Evolutionary conservation across 2,329 filamentous ascomycete species (phyloP), one percentile per base, ranked within the genome.

Genomic region (Alternaria viburni): DNA sequence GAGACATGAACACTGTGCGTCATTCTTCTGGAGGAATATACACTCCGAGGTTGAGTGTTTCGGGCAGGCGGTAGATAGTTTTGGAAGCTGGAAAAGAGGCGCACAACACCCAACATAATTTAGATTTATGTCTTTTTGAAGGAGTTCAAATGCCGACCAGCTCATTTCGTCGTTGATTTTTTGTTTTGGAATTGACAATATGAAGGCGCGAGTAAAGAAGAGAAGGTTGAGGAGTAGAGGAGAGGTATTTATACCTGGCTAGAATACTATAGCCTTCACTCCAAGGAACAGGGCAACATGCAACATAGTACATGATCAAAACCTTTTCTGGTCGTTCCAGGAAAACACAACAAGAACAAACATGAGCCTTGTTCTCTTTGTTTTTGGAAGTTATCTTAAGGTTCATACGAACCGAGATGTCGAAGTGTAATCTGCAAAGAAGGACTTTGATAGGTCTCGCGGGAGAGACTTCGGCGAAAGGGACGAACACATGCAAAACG

Each of bases 21-120:
- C 10, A 10, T 5, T 32, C 28, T 32, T 32, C 12, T 32, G 28
- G 28, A 32, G 28, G 3, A 32, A 32, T 11, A 30, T 12, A 0
- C 28, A 30, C 0, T 30, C 11, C 12, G 0, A 0, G 0, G 28
- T 30, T 0, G 5, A 2, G 5, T 30, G 28, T 32, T 32, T 32
- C 30, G 15, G 13, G 6, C 32, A n/a, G 4, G 13, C 13, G 32
- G 7, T 1, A 36, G 32, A n/a, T 15, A 15, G 13, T 15, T 36
- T 36, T 4, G 6, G 13, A 4, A 15, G 0, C 9, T 15, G 13
- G 30, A 15, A 2, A 36, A 4, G 30, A 36, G 30, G 30, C 30
- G 30, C 6, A 3, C 12, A 32, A 3, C 30, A 32, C 30, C 12
- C 3, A 1, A 32, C 30, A n/a, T n/a, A n/a, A n/a, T n/a, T n/a